Conservation (phyloP, 495 filamentous ascomycete species). For the Cercophora scortea region DNA sequence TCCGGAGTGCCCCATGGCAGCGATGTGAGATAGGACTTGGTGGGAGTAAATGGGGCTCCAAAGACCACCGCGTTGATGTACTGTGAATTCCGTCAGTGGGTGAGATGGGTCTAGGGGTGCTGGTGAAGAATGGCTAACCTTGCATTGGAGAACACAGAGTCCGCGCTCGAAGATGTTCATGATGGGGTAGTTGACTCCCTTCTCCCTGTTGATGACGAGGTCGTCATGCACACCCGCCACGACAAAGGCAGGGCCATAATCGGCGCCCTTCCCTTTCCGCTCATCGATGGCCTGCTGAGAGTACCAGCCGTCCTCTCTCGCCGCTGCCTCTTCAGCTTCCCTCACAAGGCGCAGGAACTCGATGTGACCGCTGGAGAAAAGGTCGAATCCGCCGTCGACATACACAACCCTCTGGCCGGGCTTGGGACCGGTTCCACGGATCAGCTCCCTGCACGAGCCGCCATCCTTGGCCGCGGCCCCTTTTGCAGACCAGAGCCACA, state of each 20-base stretch:
- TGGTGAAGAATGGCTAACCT: conserved; percentile 42
- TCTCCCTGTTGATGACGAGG: conserved; percentile 87
- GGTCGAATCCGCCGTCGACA: conserved; percentile 93
- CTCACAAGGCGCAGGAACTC: conserved; percentile 78
- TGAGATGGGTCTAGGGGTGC: background rate
- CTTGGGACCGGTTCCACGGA: conserved; percentile 56
- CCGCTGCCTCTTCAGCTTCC: conserved; percentile 59
- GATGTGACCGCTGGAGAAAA: conserved; percentile 95
- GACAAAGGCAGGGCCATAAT: conserved; percentile 77
- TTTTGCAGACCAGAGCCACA: conserved; percentile 64
- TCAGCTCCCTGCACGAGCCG: conserved; percentile 53
- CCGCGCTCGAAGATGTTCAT: conserved; percentile 98
- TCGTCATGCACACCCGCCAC: conserved; percentile 92
- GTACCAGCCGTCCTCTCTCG: conserved; percentile 63
- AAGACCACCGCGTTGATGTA: conserved; percentile 84
- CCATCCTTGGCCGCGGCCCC: conserved; percentile 37
- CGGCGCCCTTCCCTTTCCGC: conserved; percentile 54
- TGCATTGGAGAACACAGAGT: conserved; percentile 90
- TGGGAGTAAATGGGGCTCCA: conserved; percentile 79
- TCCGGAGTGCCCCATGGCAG: conserved; percentile 69
- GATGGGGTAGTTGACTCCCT: conserved; percentile 96
- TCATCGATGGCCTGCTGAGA: conserved; percentile 50
- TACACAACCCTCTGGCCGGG: conserved; percentile 83
- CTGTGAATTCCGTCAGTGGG: conserved; percentile 32
- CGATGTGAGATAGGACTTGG: conserved; percentile 60